Conservation (phyloP, 2,329 filamentous ascomycete genomes). For the Ceratocystis cubensis region DNA sequence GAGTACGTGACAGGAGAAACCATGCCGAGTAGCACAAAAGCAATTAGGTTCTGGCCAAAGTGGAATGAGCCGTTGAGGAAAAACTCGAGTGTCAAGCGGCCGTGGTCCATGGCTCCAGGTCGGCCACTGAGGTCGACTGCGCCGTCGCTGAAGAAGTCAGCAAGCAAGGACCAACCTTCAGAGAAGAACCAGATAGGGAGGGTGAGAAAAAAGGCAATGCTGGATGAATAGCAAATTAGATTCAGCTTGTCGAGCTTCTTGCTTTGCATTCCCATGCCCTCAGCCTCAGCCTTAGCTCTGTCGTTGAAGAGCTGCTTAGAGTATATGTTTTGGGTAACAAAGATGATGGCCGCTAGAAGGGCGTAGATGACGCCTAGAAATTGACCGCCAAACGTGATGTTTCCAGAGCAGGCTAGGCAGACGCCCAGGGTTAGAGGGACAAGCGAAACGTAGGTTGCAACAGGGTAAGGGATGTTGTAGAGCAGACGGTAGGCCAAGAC, state of each 20-base stretch:
- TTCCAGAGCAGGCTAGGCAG: constrained; percentile 87
- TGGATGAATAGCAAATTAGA: constrained; percentile 91
- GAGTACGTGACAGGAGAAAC: constrained; percentile 96
- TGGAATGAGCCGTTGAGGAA: constrained; percentile 95
- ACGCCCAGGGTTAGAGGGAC: constrained; percentile 91
- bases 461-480: constrained; percentile 78
- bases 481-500: constrained; percentile 84
- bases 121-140: constrained; percentile 48
- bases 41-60: constrained; percentile 90
- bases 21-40: constrained; percentile 82
- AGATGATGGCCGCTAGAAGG: constrained; percentile 79
- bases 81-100: constrained; percentile 67
- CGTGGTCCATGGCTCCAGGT: constrained; percentile 62
- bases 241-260: constrained; percentile 94
- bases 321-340: constrained; percentile 97
- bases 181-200: constrained; percentile 85
- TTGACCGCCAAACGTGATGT: constrained; percentile 64
- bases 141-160: constrained; percentile 72
- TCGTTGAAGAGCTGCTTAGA: constrained; percentile 98
- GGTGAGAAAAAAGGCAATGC: constrained; percentile 78
- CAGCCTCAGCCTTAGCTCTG: constrained; percentile 69
- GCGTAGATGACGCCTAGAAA: constrained; percentile 83
- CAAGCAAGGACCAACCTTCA: constrained; percentile 66
- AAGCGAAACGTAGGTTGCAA: constrained; percentile 74
- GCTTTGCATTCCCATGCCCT: constrained; percentile 46